Base-by-base conservation (phyloP, 345 rosid species). In the Rhodamnia rubescens region DNA sequence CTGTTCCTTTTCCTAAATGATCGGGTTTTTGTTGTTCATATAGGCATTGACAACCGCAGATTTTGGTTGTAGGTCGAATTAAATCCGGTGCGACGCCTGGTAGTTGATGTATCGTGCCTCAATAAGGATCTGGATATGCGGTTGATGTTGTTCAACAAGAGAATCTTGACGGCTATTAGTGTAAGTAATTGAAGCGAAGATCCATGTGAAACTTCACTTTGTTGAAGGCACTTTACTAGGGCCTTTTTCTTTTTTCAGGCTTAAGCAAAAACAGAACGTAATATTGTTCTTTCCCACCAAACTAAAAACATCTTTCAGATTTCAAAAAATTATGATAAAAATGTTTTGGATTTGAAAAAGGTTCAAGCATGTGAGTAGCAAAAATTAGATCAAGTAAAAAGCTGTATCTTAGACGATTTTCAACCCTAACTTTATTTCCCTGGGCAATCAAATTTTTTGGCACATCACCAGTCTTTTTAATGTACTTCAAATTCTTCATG, bases 91-190 rank as follows among this genome's bases (percentile, higher is more conserved):
- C 59, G 85, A 7, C 84, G 82, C n/a, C 36, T 82, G 87, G 54
- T 82, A 10, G 52, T 51, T 8, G 84, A 85, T 64, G 40, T 82
- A 24, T 85, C 82, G 10, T 82, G 94, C 88, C 89, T 92, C 75
- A 90, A 90, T 84, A 92, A 88, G 92, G 88, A 92, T 92, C 87
- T 93, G 5, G 98, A 93, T 87, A 83, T 95, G 87, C 91, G 98
- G 91, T 81, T 94, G 40, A 86, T 90, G 92, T 88, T 94, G 18
- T 9, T 85, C 88, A 42, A 89, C 84, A 93, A 93, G 86, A 91
- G 89, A 87, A 90, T 87, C 64, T 55, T 90, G 40, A 87, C 88
- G 27, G 24, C 83, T 87, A 90, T 90, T 16, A 82, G 87, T 5
- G 96, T 85, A 3, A 85, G 86, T 56, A 56, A 56, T 56, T 22